These are phyloP conservation scores for Sequoiadendron giganteum DNA, from an alignment of 75 land plant species.

Conservation along the genomic window DNA sequence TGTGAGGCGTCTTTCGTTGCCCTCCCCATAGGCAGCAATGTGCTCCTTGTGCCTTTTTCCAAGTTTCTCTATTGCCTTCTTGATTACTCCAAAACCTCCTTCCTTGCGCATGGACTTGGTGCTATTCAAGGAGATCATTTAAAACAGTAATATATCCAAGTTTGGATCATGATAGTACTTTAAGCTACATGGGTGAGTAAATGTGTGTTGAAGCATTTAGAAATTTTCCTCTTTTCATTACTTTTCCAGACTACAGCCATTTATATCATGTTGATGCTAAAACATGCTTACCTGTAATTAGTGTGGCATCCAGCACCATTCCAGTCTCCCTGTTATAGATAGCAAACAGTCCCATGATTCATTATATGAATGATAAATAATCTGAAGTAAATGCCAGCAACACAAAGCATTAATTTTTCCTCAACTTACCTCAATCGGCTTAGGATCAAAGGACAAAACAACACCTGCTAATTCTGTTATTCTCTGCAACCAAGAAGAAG, in stretches of 20 bases:
- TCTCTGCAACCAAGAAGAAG: constrained; percentile 45
- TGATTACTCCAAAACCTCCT: constrained; percentile 67
- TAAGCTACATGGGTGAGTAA: background rate
- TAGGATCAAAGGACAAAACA: constrained; percentile 92
- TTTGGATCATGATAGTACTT: background rate
- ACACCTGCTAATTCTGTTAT: constrained; percentile 98
- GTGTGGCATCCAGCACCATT: constrained; percentile 93
- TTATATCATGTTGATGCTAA: background rate
- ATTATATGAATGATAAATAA: background rate
- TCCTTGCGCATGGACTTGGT: constrained; percentile 72
- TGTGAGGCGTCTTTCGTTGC: constrained; percentile 78
- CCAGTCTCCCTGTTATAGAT: constrained; percentile 71
- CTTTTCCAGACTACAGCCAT: background rate
- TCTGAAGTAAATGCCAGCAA: background rate
- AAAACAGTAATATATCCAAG: background rate
- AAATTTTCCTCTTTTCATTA: background rate
- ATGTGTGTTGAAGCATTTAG: background rate
- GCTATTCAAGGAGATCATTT: constrained; percentile 26
- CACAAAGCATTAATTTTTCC: background rate
- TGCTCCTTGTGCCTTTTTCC: constrained; percentile 67
- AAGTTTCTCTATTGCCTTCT: constrained; percentile 70
- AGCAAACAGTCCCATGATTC: background rate
- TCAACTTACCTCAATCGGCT: constrained; percentile 71
- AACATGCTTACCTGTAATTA: constrained; percentile 66
- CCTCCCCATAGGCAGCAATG: constrained; percentile 86